phyloP scores from a whole-genome alignment of 306 rosid genomes.

The Dryas alaskensis region DNA sequence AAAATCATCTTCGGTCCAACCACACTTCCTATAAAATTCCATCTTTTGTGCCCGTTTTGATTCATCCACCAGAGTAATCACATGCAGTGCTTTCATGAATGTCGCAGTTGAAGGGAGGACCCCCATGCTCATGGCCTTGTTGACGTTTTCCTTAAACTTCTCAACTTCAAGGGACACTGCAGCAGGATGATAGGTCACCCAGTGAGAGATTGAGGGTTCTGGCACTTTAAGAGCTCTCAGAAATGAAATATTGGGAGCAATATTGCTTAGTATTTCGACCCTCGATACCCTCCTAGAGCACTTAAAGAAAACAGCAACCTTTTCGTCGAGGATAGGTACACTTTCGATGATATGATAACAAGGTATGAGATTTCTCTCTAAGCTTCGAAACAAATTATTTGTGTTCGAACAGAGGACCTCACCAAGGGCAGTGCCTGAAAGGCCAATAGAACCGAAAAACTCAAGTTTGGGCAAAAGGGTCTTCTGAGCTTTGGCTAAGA shows the following conservation, averaged over 20 bases:
- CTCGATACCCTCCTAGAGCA: background rate
- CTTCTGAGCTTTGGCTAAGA: slow-evolving; percentile 6
- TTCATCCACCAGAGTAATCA: slow-evolving; percentile 2
- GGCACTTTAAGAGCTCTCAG: slow-evolving; percentile 13
- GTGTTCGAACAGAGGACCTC: background rate
- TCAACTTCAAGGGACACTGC: background rate
- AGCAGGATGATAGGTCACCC: background rate
- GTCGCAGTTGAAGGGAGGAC: slow-evolving; percentile 13
- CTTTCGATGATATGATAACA: slow-evolving; percentile 13
- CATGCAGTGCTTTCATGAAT: slow-evolving; percentile 30
- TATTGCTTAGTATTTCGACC: background rate
- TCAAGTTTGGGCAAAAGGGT: slow-evolving; percentile 25
- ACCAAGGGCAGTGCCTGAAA: slow-evolving; percentile 7
- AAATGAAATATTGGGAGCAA: background rate
- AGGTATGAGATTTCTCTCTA: slow-evolving; percentile 11
- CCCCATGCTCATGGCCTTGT: slow-evolving; percentile 24
- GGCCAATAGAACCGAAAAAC: slow-evolving; percentile 13
- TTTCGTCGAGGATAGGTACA: background rate
- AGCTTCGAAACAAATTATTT: background rate
- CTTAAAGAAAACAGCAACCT: background rate
- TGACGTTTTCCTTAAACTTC: slow-evolving; percentile 7
- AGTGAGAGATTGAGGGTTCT: background rate
- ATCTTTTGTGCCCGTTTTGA: slow-evolving; percentile 18
- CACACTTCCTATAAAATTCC: slow-evolving; percentile 26
- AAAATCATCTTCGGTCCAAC: slow-evolving; percentile 34